Conservation (phyloP, 371 early-diverging fungal species). For the Enterocytospora artemiae region DNA sequence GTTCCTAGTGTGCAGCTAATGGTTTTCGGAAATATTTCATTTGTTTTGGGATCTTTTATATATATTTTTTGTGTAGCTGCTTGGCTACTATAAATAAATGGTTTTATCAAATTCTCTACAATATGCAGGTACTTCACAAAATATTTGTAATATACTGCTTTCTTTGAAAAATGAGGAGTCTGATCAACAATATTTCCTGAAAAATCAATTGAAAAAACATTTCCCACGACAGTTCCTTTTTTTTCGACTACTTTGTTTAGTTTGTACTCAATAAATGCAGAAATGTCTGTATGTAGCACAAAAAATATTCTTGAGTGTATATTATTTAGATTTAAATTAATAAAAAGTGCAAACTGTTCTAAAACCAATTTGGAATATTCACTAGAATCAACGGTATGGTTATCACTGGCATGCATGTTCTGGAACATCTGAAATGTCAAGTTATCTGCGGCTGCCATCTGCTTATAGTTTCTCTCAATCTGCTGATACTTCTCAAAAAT, state of each 20-base stretch:
- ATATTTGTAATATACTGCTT: neutral
- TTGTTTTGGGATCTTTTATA: neutral
- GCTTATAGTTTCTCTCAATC: neutral
- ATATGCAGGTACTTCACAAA: conserved; percentile 2
- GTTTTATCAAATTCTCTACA: neutral
- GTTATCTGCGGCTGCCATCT: neutral
- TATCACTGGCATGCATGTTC: neutral
- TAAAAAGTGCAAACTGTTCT: neutral
- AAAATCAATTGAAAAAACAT: conserved; percentile 28
- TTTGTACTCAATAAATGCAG: conserved; percentile 30
- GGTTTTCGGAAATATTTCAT: neutral
- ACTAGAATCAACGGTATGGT: neutral
- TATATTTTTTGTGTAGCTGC: neutral
- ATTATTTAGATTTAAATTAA: conserved; percentile 5
- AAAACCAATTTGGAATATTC: neutral
- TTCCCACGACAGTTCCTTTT: conserved; percentile 8
- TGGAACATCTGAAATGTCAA: neutral
- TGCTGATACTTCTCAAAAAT: neutral
- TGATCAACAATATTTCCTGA: conserved; percentile 22
- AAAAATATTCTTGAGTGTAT: conserved; percentile 39
- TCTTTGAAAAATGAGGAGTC: conserved; percentile 18
- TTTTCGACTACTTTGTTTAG: conserved; percentile 18
- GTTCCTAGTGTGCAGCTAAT: neutral
- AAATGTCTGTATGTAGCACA: conserved; percentile 5
- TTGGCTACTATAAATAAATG: neutral